Evolutionary conservation across 163 green algal genomes (phyloP).

Genomic region (Volvox carteri): DNA sequence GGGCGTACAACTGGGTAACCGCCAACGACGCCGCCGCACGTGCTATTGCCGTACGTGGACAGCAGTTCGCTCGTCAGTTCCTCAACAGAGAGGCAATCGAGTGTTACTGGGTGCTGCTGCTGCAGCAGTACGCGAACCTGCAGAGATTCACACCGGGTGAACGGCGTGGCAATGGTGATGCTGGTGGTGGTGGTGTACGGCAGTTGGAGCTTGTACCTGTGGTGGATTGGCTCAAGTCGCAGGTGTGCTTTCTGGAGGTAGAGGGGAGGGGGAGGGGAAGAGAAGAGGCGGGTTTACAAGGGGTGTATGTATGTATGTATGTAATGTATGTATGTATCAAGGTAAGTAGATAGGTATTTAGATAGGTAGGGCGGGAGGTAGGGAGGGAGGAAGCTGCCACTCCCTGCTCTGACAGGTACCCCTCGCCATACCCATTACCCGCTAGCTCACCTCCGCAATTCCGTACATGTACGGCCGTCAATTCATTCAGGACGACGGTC

Average conservation of each 20-base stretch:
- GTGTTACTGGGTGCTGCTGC: conserved; percentile 48
- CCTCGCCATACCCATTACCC: too few species aligned
- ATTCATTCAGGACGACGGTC: background rate
- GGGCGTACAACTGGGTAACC: conserved; percentile 45
- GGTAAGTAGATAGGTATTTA: background rate
- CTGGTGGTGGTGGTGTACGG: background rate
- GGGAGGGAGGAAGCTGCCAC: too few species aligned
- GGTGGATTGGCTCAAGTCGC: background rate
- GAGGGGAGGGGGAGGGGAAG: background rate
- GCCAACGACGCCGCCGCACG: conserved; percentile 7
- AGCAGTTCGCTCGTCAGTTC: background rate
- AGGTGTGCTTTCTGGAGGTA: too few species aligned
- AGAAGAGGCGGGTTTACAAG: background rate
- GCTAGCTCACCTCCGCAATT: too few species aligned
- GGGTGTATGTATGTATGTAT: too few species aligned
- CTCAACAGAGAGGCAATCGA: conserved; percentile 31
- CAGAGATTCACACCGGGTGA: conserved; percentile 21
- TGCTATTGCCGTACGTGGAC: background rate
- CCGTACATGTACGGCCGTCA: background rate
- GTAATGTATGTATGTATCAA: too few species aligned
- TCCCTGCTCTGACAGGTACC: too few species aligned
- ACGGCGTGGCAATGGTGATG: background rate
- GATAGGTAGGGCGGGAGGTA: too few species aligned
- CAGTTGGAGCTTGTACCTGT: conserved; percentile 21
- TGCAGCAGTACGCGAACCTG: conserved; percentile 19